Evolutionary conservation across 306 rosid genomes (phyloP).

Genomic region (Calophaca sinica): DNA sequence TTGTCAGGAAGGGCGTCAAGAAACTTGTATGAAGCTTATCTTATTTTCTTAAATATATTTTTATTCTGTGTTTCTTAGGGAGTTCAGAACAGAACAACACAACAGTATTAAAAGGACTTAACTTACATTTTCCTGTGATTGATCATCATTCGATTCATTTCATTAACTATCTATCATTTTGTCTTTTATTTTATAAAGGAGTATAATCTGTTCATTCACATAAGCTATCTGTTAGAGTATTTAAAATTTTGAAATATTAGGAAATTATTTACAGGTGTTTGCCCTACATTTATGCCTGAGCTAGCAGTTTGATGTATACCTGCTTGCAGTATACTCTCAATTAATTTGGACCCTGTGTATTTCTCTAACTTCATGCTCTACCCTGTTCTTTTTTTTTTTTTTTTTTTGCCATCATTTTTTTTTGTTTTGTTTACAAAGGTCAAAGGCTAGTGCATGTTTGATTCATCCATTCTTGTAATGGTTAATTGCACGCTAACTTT

Average conservation of each 20-base stretch:
- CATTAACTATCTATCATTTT: constrained; percentile 24
- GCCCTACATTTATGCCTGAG: background rate
- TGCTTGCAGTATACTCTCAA: background rate
- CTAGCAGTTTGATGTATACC: background rate
- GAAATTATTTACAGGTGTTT: constrained; percentile 11
- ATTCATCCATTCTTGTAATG: constrained; percentile 23
- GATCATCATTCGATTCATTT: constrained; percentile 42
- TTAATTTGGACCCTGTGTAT: constrained; percentile 21
- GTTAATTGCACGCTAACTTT: background rate
- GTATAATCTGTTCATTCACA: constrained; percentile 32
- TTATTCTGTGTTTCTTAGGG: constrained; percentile 19
- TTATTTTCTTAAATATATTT: constrained; percentile 27
- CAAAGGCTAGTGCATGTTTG: constrained; percentile 13
- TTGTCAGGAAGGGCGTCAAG: constrained; percentile 79
- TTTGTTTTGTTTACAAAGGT: background rate
- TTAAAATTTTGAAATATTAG: constrained; percentile 27
- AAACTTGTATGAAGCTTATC: constrained; percentile 64
- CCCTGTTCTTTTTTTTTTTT: background rate
- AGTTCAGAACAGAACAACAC: constrained; percentile 35
- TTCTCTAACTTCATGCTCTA: background rate
- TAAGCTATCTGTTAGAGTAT: constrained; percentile 16
- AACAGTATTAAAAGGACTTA: constrained; percentile 29
- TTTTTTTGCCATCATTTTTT: background rate
- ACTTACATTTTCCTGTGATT: constrained; percentile 26
- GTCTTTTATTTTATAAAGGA: constrained; percentile 25